Evolutionary conservation across 148 eudicot species (phyloP), one percentile per base, ranked within the genome.

Genomic region (Cornus controversa): DNA sequence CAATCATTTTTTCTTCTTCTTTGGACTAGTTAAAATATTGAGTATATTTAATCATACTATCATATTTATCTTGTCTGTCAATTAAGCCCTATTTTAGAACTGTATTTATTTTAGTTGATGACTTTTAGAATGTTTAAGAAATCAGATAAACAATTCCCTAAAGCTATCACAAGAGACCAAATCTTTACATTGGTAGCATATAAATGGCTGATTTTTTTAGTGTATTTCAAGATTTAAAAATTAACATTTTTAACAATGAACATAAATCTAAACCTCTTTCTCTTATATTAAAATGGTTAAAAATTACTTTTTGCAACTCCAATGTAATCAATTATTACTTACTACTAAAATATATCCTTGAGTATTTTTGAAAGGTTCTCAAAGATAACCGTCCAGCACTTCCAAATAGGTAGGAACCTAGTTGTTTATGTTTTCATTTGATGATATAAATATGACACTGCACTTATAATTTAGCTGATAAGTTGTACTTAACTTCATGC

Each of bases 1-100:
- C 68, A 74, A 74, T 74, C 77, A 74, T 74, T 73, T 62, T 62
- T 54, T 36, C 37, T n/a, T 36, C 37, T n/a, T 65, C 77, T 74
- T 74, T 74, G 69, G n/a, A 60, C 77, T 74, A 15, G 31, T 74
- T 74, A 36, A 74, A 74, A 45, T 74, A 74, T 60, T 34, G 34
- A 36, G 68, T 74, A 34, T 36, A 62, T 62, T 22, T 65, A 25
- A 58, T 47, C 23, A 34, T 23, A 47, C 68, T 67, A 62, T 74
- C 77, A 62, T 40, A 40, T 62, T 60, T 74, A 37, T 36, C 68
- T 60, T 74, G 22, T 24, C 28, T 62, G 15, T 62, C 54, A 23
- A 58, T 40, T 40, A 40, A 36, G 22, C 53, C 11, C 34, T 58
- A 73, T 73, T 58, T 73, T 73, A 60, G 10, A 31, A 34, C 36